Evolutionary conservation across 2,329 filamentous ascomycete genomes (phyloP).

Genomic region (Rutstroemia sp.): DNA sequence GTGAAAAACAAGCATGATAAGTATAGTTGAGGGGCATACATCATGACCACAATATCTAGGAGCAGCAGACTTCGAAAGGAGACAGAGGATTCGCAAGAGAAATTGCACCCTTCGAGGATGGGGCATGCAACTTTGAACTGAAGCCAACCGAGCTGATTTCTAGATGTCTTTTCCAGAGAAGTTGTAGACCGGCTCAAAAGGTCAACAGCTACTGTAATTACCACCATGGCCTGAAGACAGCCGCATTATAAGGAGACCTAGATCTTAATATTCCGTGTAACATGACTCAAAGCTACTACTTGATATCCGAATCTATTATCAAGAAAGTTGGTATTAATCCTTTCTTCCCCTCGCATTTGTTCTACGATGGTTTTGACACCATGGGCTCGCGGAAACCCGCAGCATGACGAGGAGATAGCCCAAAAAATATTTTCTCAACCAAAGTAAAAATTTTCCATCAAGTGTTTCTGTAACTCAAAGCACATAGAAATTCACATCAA

Average conservation of each 20-base stretch:
- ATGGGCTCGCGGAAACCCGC: not conserved
- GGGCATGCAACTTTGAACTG: too few species aligned
- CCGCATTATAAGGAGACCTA: too few species aligned
- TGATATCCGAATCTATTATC: too few species aligned
- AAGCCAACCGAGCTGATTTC: too few species aligned
- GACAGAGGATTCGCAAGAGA: not conserved
- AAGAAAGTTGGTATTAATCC: too few species aligned
- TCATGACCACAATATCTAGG: not conserved
- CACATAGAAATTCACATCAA: conserved; percentile 9
- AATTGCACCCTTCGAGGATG: not conserved
- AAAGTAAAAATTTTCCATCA: not conserved
- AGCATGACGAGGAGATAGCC: not conserved
- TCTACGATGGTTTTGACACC: not conserved
- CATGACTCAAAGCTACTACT: too few species aligned
- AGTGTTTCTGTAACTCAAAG: not conserved
- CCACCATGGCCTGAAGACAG: too few species aligned
- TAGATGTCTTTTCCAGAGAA: too few species aligned
- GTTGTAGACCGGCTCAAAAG: too few species aligned
- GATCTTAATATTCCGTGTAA: too few species aligned
- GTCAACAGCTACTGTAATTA: too few species aligned
- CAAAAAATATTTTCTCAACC: not conserved
- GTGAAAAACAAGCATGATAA: conserved; percentile 93
- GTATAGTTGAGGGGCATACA: conserved; percentile 40
- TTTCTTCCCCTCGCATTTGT: too few species aligned
- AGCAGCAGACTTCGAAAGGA: not conserved